Percentiles rank a stretch among this genome's conserved stretches.
phyloP scores from a whole-genome alignment of 352 stramenopile genomes.

The Globisporangium cederbergense region DNA sequence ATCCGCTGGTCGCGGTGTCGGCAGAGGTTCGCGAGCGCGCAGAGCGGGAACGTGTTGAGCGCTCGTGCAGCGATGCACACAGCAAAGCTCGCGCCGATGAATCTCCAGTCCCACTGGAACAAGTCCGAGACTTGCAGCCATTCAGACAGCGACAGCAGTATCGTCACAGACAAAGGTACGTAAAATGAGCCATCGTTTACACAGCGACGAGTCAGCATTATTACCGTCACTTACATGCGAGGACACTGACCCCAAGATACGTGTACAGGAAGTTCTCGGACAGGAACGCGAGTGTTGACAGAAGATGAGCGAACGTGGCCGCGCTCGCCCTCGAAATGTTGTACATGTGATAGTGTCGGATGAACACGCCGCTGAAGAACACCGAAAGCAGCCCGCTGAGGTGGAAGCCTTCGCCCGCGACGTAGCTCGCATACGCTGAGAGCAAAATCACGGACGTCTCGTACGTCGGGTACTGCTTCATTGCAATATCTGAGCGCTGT shows the following conservation, averaged over 20 bases:
- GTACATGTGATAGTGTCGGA: constrained; percentile 73
- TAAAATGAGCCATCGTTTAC: not conserved
- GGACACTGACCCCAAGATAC: constrained; percentile 68
- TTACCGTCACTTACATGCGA: constrained; percentile 31
- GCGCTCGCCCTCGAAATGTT: constrained; percentile 59
- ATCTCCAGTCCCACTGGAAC: constrained; percentile 70
- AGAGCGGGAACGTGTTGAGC: constrained; percentile 77
- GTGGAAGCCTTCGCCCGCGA: constrained; percentile 57
- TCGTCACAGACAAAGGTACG: not conserved
- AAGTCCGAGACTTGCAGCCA: constrained; percentile 22
- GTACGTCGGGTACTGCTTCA: constrained; percentile 50
- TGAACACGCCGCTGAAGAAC: constrained; percentile 88
- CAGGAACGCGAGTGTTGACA: constrained; percentile 60
- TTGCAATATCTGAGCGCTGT: constrained; percentile 23
- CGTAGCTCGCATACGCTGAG: constrained; percentile 69
- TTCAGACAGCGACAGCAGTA: not conserved
- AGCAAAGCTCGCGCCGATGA: constrained; percentile 46
- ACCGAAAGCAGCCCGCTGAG: constrained; percentile 89
- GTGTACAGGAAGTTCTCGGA: constrained; percentile 75
- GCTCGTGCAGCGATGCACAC: constrained; percentile 49
- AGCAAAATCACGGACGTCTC: constrained; percentile 68
- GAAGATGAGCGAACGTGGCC: constrained; percentile 54
- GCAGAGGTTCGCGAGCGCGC: constrained; percentile 43
- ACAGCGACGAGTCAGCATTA: not conserved
- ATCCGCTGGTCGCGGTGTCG: constrained; percentile 37